Conservation (phyloP, 2,329 filamentous ascomycete species). For the Fusarium concolor region DNA sequence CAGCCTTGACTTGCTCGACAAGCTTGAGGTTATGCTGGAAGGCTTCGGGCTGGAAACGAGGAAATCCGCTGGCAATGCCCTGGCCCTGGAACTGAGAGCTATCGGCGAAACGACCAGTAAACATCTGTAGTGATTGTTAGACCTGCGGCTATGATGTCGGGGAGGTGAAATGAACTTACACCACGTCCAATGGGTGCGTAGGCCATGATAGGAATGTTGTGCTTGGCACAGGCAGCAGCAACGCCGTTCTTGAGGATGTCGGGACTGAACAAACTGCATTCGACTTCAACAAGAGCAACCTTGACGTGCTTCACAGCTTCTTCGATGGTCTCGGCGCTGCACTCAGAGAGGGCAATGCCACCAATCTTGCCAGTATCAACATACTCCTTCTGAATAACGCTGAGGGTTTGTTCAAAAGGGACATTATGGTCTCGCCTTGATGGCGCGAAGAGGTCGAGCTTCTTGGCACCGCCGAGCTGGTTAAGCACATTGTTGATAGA, state of each 20-base stretch:
- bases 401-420: constrained; percentile 58
- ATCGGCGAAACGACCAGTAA: constrained; percentile 46
- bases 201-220: constrained; percentile 75
- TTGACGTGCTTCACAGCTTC: constrained; percentile 58
- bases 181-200: constrained; percentile 77
- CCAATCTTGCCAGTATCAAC: constrained; percentile 64
- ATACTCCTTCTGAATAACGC: constrained; percentile 59
- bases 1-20: constrained; percentile 64
- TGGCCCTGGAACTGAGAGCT: constrained; percentile 40
- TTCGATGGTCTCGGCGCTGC: constrained; percentile 60
- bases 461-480: constrained; percentile 65
- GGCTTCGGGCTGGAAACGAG: constrained; percentile 71
- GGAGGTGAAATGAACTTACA: constrained; percentile 47
- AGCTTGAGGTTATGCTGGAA: constrained; percentile 74
- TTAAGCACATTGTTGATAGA: constrained; percentile 68
- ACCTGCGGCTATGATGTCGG: background rate
- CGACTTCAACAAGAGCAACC: constrained; percentile 64
- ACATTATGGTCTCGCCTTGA: constrained; percentile 66
- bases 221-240: constrained; percentile 67
- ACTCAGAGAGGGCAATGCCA: constrained; percentile 65
- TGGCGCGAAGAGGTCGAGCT: constrained; percentile 70
- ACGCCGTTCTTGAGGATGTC: constrained; percentile 64
- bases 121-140: constrained; percentile 44
- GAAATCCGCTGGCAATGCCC: constrained; percentile 50
- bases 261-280: constrained; percentile 63